Evolutionary conservation across 345 rosid genomes (phyloP), one percentile per base, ranked within the genome.

Genomic region (Conringia planisiliqua): DNA sequence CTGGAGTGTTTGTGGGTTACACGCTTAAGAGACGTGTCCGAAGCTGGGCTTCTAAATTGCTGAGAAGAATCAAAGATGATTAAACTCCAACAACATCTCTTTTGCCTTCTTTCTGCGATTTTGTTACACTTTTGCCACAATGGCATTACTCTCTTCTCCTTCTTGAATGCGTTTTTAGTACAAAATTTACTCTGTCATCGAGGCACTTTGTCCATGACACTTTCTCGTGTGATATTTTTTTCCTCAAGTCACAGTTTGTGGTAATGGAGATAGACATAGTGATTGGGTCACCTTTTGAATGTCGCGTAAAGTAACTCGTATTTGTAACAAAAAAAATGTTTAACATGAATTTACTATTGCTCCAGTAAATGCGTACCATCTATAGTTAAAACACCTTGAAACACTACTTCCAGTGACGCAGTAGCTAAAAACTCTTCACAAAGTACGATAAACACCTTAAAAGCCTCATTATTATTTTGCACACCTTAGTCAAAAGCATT

Each of bases 1-100:
- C 96, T 47, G 96, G 98, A 67, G 83, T 91, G 51, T 44, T 90
- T 55, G 87, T 85, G 17, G 97, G 97, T 50, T 91, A 79, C 82
- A 87, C 95, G 7, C 83, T 91, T 56, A 90, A 87, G 80, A 81
- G 79, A 57, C 88, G 97, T 5, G 93, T 91, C 57, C 72, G 82
- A 39, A 54, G 84, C 2, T 94, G 96, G 97, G 97, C 90, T 48
- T 86, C 91, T 24, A 85, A 70, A 50, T 75, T 94, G 68, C 87
- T 91, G 18, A 80, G 72, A 80, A 83, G 78, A 38, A 76, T 92
- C 58, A 92, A 84, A 75, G 96, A 92, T 71, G 90, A 85, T 43
- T 90, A 79, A 83, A 52, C 70, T 30, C 27, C 39, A 20, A 30
- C 39, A 20, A 30, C 14, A 54, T 58, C 73, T 66, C 22, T 44